Evolutionary conservation across 2,329 filamentous ascomycete species (phyloP).

Genomic region (Fusarium vanettenii): DNA sequence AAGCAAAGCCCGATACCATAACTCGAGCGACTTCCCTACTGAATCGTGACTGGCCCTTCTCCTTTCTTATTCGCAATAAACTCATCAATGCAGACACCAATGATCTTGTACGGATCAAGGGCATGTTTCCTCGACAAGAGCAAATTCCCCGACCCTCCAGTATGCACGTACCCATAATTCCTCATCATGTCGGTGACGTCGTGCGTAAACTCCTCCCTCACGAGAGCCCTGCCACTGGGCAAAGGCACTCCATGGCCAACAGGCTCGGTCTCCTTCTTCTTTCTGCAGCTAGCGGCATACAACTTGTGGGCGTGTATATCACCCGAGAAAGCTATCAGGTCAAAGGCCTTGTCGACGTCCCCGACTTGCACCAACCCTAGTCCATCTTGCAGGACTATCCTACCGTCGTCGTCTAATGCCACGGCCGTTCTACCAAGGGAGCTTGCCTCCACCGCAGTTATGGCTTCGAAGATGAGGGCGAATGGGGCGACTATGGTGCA

Average conservation of each 20-base stretch:
- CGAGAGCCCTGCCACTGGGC: neutral
- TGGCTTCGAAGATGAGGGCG: neutral
- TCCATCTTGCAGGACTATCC: neutral
- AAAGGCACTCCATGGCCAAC: neutral
- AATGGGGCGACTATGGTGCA: neutral
- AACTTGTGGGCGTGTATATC: neutral
- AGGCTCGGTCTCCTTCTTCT: neutral
- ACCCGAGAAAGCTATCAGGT: neutral
- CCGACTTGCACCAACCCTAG: neutral
- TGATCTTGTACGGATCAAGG: neutral
- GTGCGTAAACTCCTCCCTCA: neutral
- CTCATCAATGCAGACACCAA: neutral
- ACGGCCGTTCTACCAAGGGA: neutral
- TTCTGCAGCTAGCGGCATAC: neutral
- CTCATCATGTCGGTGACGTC: neutral
- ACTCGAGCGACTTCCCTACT: neutral
- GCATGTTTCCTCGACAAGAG: neutral
- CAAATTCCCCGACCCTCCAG: neutral
- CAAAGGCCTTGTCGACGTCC: neutral
- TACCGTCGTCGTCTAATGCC: neutral
- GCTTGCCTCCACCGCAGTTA: neutral
- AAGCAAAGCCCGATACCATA: no score
- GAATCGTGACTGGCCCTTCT: neutral
- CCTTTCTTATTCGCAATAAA: neutral
- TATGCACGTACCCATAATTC: neutral